Conservation (phyloP, 2,329 filamentous ascomycete species). For the Curvularia sp. region DNA sequence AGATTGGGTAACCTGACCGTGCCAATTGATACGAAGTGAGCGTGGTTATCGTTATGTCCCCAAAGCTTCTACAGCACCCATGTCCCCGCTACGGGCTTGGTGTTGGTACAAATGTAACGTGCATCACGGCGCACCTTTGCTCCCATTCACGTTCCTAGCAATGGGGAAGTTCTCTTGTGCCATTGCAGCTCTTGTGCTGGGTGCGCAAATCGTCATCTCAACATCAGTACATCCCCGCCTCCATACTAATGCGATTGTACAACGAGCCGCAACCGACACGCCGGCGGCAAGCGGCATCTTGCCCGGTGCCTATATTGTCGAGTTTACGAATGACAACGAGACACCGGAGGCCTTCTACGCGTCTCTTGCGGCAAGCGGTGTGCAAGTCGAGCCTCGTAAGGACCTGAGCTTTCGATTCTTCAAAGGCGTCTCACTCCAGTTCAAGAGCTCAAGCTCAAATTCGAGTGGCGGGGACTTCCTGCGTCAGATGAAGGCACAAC, state of each 20-base stretch:
- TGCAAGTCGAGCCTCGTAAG: slow-evolving; percentile 23
- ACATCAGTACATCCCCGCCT: slow-evolving; percentile 1
- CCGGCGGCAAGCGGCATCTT: slow-evolving; percentile 2
- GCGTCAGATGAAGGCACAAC: slow-evolving; percentile 1
- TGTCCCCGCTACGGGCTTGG: slow-evolving; percentile 7
- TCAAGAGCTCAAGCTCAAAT: slow-evolving; percentile 15
- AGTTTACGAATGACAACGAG: slow-evolving; percentile 23
- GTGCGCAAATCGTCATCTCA: slow-evolving; percentile 6
- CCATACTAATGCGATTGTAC: not conserved
- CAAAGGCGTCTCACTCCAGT: slow-evolving; percentile 27
- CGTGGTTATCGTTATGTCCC: slow-evolving; percentile 1
- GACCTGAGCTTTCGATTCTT: slow-evolving; percentile 29
- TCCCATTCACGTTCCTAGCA: not conserved
- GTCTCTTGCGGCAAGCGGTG: slow-evolving; percentile 17
- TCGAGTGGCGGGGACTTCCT: slow-evolving; percentile 8
- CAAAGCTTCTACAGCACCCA: not conserved
- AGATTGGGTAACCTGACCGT: slow-evolving; percentile 4
- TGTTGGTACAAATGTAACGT: slow-evolving; percentile 9
- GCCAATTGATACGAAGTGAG: slow-evolving; percentile 10
- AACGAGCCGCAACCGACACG: slow-evolving; percentile 5
- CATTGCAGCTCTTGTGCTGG: slow-evolving; percentile 12
- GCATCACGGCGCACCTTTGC: not conserved
- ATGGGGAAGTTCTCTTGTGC: slow-evolving; percentile 9
- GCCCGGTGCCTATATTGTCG: slow-evolving; percentile 26
- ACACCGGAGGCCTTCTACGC: slow-evolving; percentile 23